phyloP scores from a whole-genome alignment of 768 basidiomycete genomes.

The Pleurotus tuber-regium region DNA sequence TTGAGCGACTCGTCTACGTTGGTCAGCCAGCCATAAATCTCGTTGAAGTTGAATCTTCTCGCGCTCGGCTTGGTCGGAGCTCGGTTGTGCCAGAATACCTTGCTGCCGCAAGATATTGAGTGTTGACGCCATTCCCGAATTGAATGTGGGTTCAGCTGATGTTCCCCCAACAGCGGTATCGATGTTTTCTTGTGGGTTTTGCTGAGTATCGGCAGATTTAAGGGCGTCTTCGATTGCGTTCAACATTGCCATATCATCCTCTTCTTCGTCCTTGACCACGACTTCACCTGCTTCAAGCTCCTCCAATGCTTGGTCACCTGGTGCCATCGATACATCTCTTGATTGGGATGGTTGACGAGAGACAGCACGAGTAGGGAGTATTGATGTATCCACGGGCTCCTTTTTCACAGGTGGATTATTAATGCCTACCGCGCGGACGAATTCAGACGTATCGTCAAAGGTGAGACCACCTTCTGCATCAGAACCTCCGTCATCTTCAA shows the following conservation, averaged over 20 bases:
- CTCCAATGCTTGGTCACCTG: slow-evolving; percentile 60
- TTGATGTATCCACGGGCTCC: slow-evolving; percentile 38
- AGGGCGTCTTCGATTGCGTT: slow-evolving; percentile 73
- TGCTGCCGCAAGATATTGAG: slow-evolving; percentile 87
- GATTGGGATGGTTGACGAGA: slow-evolving; percentile 39
- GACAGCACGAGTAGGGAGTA: slow-evolving; percentile 20
- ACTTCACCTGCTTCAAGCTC: slow-evolving; percentile 85
- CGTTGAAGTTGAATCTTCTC: slow-evolving; percentile 82
- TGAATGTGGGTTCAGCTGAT: slow-evolving; percentile 74
- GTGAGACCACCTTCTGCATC: slow-evolving; percentile 61
- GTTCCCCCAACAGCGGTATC: slow-evolving; percentile 51
- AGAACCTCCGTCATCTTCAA: slow-evolving; percentile 40
- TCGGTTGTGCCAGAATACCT: slow-evolving; percentile 73
- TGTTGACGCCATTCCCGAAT: slow-evolving; percentile 84
- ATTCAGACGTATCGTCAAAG: slow-evolving; percentile 97
- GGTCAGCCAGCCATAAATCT: slow-evolving; percentile 88
- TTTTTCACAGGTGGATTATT: slow-evolving; percentile 54
- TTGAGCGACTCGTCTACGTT: slow-evolving; percentile 70
- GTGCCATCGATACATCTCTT: slow-evolving; percentile 53
- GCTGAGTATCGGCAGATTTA: slow-evolving; percentile 59
- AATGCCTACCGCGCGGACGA: slow-evolving; percentile 81
- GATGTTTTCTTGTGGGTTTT: slow-evolving; percentile 34
- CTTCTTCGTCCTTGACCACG: slow-evolving; percentile 74
- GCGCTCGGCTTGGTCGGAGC: slow-evolving; percentile 65
- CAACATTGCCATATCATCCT: slow-evolving; percentile 70